These are phyloP conservation scores for Globisporangium perplexum DNA, from an alignment of 352 stramenopile genomes.

Conservation along the genomic window DNA sequence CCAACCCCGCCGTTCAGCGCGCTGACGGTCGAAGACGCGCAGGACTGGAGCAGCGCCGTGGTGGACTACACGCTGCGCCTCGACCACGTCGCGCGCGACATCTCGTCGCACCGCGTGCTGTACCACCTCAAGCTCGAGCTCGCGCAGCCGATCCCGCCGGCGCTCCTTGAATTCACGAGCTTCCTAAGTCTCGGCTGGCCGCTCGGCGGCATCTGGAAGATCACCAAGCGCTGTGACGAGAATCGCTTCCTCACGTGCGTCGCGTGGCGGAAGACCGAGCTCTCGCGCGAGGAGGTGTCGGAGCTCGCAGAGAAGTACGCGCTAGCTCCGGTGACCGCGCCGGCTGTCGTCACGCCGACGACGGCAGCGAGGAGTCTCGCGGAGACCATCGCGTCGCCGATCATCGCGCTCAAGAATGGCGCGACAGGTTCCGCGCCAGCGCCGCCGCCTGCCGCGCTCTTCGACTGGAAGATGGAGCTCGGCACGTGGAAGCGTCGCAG, in stretches of 20 bases:
- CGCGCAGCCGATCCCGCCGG: conserved; percentile 24
- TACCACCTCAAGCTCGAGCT: conserved; percentile 44
- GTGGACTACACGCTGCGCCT: conserved; percentile 31
- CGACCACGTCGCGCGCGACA: conserved; percentile 43
- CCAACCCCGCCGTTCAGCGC: background rate
- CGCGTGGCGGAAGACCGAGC: conserved; percentile 43
- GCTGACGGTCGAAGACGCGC: conserved; percentile 17
- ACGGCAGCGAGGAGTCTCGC: background rate
- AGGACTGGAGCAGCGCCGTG: conserved; percentile 40
- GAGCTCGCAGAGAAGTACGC: conserved; percentile 31
- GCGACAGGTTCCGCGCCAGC: background rate
- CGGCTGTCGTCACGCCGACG: background rate
- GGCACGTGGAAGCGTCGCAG: conserved; percentile 31
- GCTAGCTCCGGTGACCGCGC: background rate
- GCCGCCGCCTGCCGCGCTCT: conserved; percentile 19
- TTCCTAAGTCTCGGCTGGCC: conserved; percentile 45
- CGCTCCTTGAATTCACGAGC: conserved; percentile 25
- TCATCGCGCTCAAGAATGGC: background rate
- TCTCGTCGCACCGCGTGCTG: conserved; percentile 33
- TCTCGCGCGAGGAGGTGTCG: conserved; percentile 30
- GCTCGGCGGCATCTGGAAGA: conserved; percentile 49
- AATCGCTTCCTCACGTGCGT: conserved; percentile 30
- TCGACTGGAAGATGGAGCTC: conserved; percentile 58
- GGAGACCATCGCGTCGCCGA: conserved; percentile 1
- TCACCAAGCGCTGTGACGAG: conserved; percentile 23